Evolutionary conservation across 2,329 filamentous ascomycete genomes (phyloP).

Genomic region (Stemphylium lycopersici): DNA sequence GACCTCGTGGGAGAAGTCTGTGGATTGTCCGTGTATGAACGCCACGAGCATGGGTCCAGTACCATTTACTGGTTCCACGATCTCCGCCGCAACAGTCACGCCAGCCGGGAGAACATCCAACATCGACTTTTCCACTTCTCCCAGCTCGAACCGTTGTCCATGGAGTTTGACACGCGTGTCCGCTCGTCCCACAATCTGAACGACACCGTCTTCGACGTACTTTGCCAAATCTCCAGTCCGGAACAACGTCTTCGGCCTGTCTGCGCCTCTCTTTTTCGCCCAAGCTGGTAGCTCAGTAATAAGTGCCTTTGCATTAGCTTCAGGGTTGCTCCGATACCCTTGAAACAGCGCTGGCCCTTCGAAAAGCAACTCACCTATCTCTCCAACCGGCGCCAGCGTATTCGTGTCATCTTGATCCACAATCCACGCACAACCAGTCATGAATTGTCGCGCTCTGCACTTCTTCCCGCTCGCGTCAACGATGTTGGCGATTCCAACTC

Average conservation of each 20-base stretch:
- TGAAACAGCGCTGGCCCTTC: constrained; percentile 4
- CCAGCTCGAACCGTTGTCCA: constrained; percentile 6
- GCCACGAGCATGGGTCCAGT: constrained; percentile 4
- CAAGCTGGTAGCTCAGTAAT: background rate
- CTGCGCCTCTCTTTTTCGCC: background rate
- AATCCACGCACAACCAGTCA: constrained; percentile 6
- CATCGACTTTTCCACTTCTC: constrained; percentile 3
- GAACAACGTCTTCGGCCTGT: background rate
- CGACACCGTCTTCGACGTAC: constrained; percentile 7
- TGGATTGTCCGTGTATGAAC: background rate
- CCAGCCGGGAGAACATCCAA: background rate
- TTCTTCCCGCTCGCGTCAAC: constrained; percentile 4
- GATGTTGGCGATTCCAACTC: constrained; percentile 3
- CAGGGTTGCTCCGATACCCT: background rate
- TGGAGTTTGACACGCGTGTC: constrained; percentile 6
- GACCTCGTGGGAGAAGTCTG: background rate
- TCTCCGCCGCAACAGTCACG: constrained; percentile 1
- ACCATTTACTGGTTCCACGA: background rate
- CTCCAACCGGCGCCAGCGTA: constrained; percentile 3
- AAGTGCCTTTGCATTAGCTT: constrained; percentile 5
- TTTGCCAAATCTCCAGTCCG: constrained; percentile 6
- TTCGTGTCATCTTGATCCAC: constrained; percentile 4
- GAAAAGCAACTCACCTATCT: constrained; percentile 5
- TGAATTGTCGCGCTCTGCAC: constrained; percentile 1
- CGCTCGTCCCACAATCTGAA: constrained; percentile 5